phyloP scores from a whole-genome alignment of 139 green algal genomes.

The Deuterostichococcus epilithicus region DNA sequence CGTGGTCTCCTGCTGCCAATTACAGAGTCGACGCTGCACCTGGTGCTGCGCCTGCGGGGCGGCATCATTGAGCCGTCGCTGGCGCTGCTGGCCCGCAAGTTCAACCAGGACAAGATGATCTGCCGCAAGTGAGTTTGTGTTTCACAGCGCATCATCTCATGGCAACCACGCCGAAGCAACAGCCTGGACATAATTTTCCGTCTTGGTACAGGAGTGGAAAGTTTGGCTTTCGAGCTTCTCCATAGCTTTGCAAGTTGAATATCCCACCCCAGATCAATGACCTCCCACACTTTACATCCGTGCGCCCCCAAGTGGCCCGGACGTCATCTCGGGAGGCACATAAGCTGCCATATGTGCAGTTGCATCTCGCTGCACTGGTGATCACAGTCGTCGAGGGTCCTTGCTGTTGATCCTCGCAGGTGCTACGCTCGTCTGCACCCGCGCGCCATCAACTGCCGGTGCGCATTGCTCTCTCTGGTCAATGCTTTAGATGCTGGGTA shows the following conservation, averaged over 20 bases:
- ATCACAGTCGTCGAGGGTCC: too few species aligned
- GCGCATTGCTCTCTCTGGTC: too few species aligned
- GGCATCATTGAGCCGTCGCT: constrained; percentile 99
- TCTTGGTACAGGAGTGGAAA: constrained; percentile 16
- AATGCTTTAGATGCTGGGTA: too few species aligned
- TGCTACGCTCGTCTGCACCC: constrained; percentile 99
- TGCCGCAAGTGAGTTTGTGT: constrained; percentile 90
- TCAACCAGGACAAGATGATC: constrained; percentile 99
- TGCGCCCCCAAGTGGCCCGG: neutral
- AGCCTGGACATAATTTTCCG: neutral
- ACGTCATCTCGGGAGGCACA: neutral
- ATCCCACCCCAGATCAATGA: constrained; percentile 32
- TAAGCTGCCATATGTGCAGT: neutral
- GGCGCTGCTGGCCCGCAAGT: constrained; percentile 95
- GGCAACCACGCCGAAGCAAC: neutral
- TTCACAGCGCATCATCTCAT: neutral
- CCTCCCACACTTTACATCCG: constrained; percentile 38
- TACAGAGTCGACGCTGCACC: constrained; percentile 94
- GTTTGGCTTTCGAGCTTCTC: constrained; percentile 30
- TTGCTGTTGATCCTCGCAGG: constrained; percentile 31
- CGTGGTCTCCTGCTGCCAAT: too few species aligned
- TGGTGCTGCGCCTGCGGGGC: constrained; percentile 95
- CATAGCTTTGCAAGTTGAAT: constrained; percentile 35
- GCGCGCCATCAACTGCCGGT: constrained; percentile 95
- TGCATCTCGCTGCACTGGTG: neutral